Evolutionary conservation across 1,139 yeast genomes (phyloP), one percentile per base, ranked within the genome.

Genomic region (Yamadazyma jaroonii): DNA sequence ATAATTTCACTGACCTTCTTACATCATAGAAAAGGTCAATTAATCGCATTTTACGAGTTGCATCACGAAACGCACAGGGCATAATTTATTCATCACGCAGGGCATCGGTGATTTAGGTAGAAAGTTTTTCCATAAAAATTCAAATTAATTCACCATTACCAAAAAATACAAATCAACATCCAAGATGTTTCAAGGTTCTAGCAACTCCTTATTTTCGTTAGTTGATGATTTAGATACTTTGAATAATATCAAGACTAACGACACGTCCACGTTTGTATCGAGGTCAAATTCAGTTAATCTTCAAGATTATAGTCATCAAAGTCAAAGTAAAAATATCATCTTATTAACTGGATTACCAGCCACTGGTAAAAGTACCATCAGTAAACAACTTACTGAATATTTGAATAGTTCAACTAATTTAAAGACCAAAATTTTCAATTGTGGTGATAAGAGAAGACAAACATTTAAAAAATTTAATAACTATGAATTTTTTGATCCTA

Each of bases 311-410:
- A 34, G 31, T 21, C 29, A 31, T 12, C 3, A 15, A 4, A 34
- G 31, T 21, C 29, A 31, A 10, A 34, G 35, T 20, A 59, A 52
- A 39, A 56, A 66, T 13, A 42, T 48, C 3, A 44, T 48, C 2
- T 17, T 83, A 38, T 55, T 82, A 32, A 81, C 81, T 9, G 90
- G 89, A 0, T 62, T 83, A 33, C 89, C 90, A 0, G 89, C 89
- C 0, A 67, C 77, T 17, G 90, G 89, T 3, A 83, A 83, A 57
- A 79, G 85, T 15, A 78, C 88, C 8, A 62, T 81, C 12, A 72
- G 82, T 29, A 64, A 65, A 31, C 81, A 79, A 47, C 54, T 82
- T 34, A 64, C 68, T 22, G 54, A 64, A 8, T 70, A 57, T 43
- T 59, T 79, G 29, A 61, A 59, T 36, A 46, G 53, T 31, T 35